phyloP scores from a whole-genome alignment of 108 stramenopile species.

The Cyclostephanos invisitatus region DNA sequence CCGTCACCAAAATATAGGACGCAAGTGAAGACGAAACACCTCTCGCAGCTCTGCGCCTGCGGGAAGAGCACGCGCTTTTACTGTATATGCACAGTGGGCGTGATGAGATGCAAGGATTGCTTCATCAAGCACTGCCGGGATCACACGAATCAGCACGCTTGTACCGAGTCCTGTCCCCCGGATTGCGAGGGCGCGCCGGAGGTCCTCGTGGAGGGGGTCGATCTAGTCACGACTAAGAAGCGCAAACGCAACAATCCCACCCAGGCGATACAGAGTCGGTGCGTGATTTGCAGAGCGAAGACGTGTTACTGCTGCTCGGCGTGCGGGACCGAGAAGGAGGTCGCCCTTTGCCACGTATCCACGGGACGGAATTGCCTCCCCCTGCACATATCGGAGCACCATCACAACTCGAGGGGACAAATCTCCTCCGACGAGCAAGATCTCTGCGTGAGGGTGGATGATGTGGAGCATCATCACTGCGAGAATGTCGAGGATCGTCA shows the following conservation, averaged over 20 bases:
- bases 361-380: conserved; percentile 28
- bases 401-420: conserved; percentile 4
- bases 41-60: conserved; percentile 30
- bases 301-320: conserved; percentile 35
- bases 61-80: conserved; percentile 34
- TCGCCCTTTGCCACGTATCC: conserved; percentile 28
- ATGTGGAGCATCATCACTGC: no score
- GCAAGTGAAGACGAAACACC: conserved; percentile 35
- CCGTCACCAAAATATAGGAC: conserved; percentile 6
- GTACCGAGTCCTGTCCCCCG: background rate
- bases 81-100: conserved; percentile 36
- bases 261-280: conserved; percentile 30
- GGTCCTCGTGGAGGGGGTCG: conserved; percentile 23
- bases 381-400: conserved; percentile 20
- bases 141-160: conserved; percentile 11
- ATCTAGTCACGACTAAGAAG: conserved; percentile 27
- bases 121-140: conserved; percentile 32
- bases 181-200: conserved; percentile 18
- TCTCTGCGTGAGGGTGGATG: no score
- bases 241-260: conserved; percentile 26
- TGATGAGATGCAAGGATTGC: conserved; percentile 38
- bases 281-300: conserved; percentile 25
- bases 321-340: conserved; percentile 27
- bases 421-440: no score
- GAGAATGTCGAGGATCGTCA: background rate